Conservation (phyloP, 495 filamentous ascomycete species). For the Chaetomidium leptoderma region DNA sequence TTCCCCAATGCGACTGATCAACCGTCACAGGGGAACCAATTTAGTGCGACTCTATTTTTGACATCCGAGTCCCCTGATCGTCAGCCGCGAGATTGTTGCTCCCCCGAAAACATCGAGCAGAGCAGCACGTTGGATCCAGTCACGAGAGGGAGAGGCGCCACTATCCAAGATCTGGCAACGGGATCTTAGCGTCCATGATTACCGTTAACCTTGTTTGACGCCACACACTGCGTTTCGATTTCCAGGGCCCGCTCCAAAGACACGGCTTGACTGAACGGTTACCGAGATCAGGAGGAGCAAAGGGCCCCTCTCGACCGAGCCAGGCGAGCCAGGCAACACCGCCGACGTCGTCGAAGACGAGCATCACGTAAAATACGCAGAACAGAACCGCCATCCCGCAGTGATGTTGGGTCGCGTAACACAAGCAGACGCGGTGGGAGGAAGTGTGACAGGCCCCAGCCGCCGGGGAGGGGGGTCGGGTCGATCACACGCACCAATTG, state of each 20-base stretch:
- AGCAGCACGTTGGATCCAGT: not conserved
- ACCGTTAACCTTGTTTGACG: constrained; percentile 28
- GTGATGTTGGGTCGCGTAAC: not conserved
- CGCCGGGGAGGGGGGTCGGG: constrained; percentile 3
- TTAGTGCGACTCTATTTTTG: constrained; percentile 10
- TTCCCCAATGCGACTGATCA: not conserved
- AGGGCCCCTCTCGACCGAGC: too few species aligned
- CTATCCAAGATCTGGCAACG: constrained; percentile 13
- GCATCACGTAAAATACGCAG: not conserved
- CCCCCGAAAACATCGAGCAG: not conserved
- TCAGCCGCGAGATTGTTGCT: constrained; percentile 17
- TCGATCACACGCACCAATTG: constrained; percentile 16
- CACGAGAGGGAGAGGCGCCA: constrained; percentile 4
- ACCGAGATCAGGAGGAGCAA: not conserved
- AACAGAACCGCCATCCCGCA: not conserved
- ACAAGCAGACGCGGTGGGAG: constrained; percentile 9
- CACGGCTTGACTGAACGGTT: not conserved
- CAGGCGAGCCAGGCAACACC: too few species aligned
- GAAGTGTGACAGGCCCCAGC: constrained; percentile 4
- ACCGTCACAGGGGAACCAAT: not conserved
- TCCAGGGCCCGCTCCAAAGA: not conserved
- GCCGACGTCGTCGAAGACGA: too few species aligned
- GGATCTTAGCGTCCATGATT: constrained; percentile 15
- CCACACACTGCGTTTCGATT: constrained; percentile 16
- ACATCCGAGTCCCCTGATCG: constrained; percentile 12